These are phyloP conservation scores for Gloeopeniophorella convolvens DNA, from an alignment of 768 basidiomycete species.

Conservation along the genomic window DNA sequence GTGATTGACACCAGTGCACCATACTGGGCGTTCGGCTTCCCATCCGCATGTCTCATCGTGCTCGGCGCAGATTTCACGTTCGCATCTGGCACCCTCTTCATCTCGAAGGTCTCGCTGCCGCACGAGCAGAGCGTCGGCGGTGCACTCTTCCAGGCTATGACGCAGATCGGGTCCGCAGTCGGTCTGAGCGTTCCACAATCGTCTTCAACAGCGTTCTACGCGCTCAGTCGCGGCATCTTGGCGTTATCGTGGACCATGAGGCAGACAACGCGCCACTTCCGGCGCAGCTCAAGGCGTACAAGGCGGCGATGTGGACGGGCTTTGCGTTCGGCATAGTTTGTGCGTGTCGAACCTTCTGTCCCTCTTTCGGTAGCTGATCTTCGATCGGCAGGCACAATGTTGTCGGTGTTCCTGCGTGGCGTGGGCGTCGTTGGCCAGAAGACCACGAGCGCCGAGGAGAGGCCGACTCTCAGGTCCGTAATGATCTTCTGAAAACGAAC, in stretches of 20 bases:
- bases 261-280: slow-evolving; percentile 28
- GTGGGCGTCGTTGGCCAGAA: slow-evolving; percentile 37
- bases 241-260: slow-evolving; percentile 27
- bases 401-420: slow-evolving; percentile 27
- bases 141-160: slow-evolving; percentile 74
- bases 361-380: background rate
- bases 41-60: slow-evolving; percentile 55
- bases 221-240: slow-evolving; percentile 28
- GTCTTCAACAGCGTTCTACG: slow-evolving; percentile 53
- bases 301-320: slow-evolving; percentile 56
- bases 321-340: slow-evolving; percentile 59
- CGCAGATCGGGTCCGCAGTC: slow-evolving; percentile 64
- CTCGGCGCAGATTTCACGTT: slow-evolving; percentile 78
- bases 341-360: slow-evolving; percentile 26
- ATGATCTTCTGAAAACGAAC: too few species aligned
- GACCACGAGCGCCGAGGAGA: too few species aligned
- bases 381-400: slow-evolving; percentile 1
- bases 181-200: slow-evolving; percentile 70
- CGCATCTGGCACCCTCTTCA: slow-evolving; percentile 64
- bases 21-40: slow-evolving; percentile 77
- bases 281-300: slow-evolving; percentile 48
- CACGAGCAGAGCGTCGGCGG: slow-evolving; percentile 74
- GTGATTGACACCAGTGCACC: slow-evolving; percentile 47
- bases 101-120: slow-evolving; percentile 57
- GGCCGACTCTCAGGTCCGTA: too few species aligned